A percentile compares a stretch with the other conserved stretches of the same genome.
phyloP scores from a whole-genome alignment of 2,329 filamentous ascomycete genomes.

The Aspergillus tamarii region DNA sequence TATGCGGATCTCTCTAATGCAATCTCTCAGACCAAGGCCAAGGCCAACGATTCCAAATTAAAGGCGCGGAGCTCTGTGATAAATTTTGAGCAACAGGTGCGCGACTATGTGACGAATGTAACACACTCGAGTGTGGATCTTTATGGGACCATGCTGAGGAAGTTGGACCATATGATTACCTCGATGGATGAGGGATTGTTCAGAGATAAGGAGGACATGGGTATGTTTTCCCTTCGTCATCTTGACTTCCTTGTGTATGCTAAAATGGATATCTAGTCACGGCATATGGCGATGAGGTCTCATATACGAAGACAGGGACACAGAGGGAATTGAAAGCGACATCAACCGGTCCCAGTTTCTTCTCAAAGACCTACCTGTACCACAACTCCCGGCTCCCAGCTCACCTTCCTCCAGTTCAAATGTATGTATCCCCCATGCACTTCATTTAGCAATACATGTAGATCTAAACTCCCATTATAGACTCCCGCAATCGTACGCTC shows the following conservation, averaged over 20 bases:
- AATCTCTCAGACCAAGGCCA: constrained; percentile 23
- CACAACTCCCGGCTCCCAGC: constrained; percentile 74
- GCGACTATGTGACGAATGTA: constrained; percentile 38
- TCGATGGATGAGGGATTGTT: constrained; percentile 69
- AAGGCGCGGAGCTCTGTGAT: constrained; percentile 9
- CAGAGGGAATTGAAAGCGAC: not conserved
- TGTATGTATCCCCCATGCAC: constrained; percentile 54
- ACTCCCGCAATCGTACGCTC: constrained; percentile 73
- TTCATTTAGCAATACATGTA: not conserved
- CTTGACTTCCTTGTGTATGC: not conserved
- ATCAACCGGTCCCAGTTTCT: constrained; percentile 54
- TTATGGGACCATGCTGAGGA: constrained; percentile 63
- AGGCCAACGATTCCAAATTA: constrained; percentile 22
- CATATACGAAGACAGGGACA: not conserved
- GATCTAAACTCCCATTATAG: constrained; percentile 39
- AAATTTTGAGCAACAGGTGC: constrained; percentile 36
- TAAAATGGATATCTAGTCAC: not conserved
- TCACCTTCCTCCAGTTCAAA: constrained; percentile 67
- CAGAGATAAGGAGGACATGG: constrained; percentile 47
- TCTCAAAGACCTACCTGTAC: constrained; percentile 78
- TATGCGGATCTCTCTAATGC: constrained; percentile 7
- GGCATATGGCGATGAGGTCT: not conserved
- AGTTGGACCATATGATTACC: constrained; percentile 71
- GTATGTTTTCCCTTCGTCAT: constrained; percentile 16
- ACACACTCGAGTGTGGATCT: constrained; percentile 22